Percentiles rank a stretch among this genome's conserved stretches.
phyloP scores from a whole-genome alignment of 345 rosid genomes.

The Moringa oleifera region DNA sequence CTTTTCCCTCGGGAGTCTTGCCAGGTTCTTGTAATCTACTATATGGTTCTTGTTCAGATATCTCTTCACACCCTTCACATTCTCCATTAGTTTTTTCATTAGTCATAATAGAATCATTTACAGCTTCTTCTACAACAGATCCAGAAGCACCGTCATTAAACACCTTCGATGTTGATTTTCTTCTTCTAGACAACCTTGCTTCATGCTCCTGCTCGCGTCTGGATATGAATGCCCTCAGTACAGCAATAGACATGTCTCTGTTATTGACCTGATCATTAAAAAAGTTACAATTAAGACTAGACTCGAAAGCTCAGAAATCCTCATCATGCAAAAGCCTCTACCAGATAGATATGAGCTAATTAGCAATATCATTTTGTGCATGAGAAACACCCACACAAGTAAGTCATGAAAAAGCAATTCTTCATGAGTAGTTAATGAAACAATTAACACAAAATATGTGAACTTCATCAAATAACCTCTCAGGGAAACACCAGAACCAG shows the following conservation, averaged over 20 bases:
- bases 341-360: no score
- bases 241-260: conserved; percentile 89
- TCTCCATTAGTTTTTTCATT: conserved; percentile 39
- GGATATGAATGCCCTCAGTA: conserved; percentile 69
- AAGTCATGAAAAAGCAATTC: no score
- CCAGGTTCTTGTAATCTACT: conserved; percentile 35
- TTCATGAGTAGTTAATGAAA: no score
- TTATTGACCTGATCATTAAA: conserved; percentile 65
- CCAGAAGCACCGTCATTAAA: conserved; percentile 30
- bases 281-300: neutral
- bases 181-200: conserved; percentile 45
- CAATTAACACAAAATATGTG: no score
- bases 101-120: conserved; percentile 18
- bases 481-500: no score
- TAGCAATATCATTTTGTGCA: no score
- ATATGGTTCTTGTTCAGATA: conserved; percentile 35
- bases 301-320: neutral
- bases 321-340: no score
- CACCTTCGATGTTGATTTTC: conserved; percentile 34
- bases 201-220: conserved; percentile 70
- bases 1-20: conserved; percentile 39
- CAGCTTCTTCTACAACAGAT: conserved; percentile 31
- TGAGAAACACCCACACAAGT: no score
- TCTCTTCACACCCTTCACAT: conserved; percentile 32
- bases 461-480: no score